phyloP scores from a whole-genome alignment of 768 basidiomycete species.

The Mycena haematopus region DNA sequence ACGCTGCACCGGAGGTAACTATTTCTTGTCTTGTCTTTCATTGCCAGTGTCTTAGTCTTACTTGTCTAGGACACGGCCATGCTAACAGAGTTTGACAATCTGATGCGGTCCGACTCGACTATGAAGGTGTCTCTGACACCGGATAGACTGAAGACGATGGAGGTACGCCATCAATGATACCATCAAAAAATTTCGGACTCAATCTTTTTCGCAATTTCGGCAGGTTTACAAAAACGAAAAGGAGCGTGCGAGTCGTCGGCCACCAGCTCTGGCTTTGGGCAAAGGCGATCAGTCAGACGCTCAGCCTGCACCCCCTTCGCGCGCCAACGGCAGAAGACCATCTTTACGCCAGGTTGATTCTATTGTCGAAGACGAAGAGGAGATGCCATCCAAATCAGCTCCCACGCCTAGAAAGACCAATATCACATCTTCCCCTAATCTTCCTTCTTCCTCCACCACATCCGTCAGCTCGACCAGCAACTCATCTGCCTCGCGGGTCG shows the following conservation, averaged over 20 bases:
- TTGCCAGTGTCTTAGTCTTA: constrained; percentile 9
- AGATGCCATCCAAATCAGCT: constrained; percentile 41
- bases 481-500: constrained; percentile 34
- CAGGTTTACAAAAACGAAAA: constrained; percentile 82
- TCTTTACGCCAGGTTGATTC: constrained; percentile 66
- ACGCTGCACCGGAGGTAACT: constrained; percentile 45
- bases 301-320: constrained; percentile 39
- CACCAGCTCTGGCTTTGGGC: constrained; percentile 40
- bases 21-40: constrained; percentile 10
- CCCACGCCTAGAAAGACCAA: constrained; percentile 43
- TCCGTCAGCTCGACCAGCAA: constrained; percentile 30
- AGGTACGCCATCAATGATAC: constrained; percentile 60
- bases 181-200: constrained; percentile 17
- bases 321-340: constrained; percentile 45
- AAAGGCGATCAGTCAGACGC: constrained; percentile 41
- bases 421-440: constrained; percentile 48
- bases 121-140: constrained; percentile 97
- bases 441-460: constrained; percentile 41
- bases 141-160: constrained; percentile 91
- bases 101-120: constrained; percentile 88
- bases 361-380: constrained; percentile 72
- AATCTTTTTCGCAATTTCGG: constrained; percentile 11
- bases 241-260: constrained; percentile 51
- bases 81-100: constrained; percentile 88
- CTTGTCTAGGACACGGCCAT: constrained; percentile 55